phyloP scores from a whole-genome alignment of 805 yeast genomes.

The Cyberlindnera euphorbiiphila region DNA sequence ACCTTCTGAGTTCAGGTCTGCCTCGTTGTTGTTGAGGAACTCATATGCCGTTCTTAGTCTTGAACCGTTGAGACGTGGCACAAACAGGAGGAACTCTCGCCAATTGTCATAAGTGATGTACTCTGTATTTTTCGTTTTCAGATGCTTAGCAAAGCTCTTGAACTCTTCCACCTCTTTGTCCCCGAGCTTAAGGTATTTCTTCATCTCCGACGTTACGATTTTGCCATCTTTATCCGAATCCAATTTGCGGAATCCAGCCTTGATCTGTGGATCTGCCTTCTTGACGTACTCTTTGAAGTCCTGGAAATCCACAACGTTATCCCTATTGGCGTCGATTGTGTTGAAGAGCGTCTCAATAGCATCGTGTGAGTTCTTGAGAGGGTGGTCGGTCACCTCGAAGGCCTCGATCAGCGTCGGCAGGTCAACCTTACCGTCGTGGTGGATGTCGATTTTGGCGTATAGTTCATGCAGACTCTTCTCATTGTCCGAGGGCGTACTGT shows the following conservation, averaged over 20 bases:
- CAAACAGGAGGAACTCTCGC: slow-evolving; percentile 73
- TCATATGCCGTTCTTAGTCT: slow-evolving; percentile 77
- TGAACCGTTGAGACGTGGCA: slow-evolving; percentile 78
- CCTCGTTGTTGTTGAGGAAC: slow-evolving; percentile 72
- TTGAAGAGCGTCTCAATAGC: slow-evolving; percentile 55
- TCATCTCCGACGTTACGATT: slow-evolving; percentile 62
- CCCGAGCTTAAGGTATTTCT: slow-evolving; percentile 57
- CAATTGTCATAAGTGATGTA: slow-evolving; percentile 81
- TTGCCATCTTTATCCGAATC: slow-evolving; percentile 74
- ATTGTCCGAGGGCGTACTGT: no score
- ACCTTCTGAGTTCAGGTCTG: slow-evolving; percentile 85
- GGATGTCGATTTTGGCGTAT: slow-evolving; percentile 42
- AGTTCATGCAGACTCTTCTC: slow-evolving; percentile 22
- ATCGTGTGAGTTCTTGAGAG: slow-evolving; percentile 55
- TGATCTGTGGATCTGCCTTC: slow-evolving; percentile 68
- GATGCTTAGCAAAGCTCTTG: slow-evolving; percentile 49
- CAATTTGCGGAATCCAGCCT: slow-evolving; percentile 59
- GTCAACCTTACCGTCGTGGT: slow-evolving; percentile 35
- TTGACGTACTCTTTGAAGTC: slow-evolving; percentile 64
- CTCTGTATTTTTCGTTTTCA: slow-evolving; percentile 50
- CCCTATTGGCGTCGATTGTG: slow-evolving; percentile 56
- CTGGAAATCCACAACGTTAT: slow-evolving; percentile 52
- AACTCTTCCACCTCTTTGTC: slow-evolving; percentile 47
- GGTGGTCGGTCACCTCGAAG: slow-evolving; percentile 48
- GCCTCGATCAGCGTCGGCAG: slow-evolving; percentile 35